phyloP scores from a whole-genome alignment of 768 basidiomycete species.

The Kwoniella dejecticola region DNA sequence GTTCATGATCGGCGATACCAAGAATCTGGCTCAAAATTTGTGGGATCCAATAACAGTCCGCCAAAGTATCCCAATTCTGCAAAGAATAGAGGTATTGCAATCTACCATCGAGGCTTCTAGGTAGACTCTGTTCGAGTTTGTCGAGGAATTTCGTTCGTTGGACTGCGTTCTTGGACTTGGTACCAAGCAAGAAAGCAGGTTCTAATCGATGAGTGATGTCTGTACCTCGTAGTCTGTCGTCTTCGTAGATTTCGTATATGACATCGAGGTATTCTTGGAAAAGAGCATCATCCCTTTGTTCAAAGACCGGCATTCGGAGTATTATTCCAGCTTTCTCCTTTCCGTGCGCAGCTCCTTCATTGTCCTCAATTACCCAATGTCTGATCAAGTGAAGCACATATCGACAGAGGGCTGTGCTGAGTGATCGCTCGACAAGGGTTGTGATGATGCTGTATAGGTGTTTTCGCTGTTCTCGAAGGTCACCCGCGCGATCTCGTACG shows the following conservation, averaged over 20 bases:
- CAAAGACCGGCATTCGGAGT: slow-evolving; percentile 82
- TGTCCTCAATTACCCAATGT: slow-evolving; percentile 86
- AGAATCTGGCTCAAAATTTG: slow-evolving; percentile 86
- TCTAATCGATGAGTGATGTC: slow-evolving; percentile 93
- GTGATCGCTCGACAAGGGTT: slow-evolving; percentile 85
- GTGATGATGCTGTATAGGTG: slow-evolving; percentile 75
- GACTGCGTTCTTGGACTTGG: slow-evolving; percentile 74
- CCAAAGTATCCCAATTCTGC: slow-evolving; percentile 90
- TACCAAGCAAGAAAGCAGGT: slow-evolving; percentile 88
- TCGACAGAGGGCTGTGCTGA: slow-evolving; percentile 72
- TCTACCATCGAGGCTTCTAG: slow-evolving; percentile 76
- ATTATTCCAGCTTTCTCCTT: slow-evolving; percentile 92
- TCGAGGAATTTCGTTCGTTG: slow-evolving; percentile 86
- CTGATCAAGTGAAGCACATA: slow-evolving; percentile 82
- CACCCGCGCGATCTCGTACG: slow-evolving; percentile 74
- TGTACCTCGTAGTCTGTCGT: slow-evolving; percentile 78
- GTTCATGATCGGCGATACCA: slow-evolving; percentile 62
- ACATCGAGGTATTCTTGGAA: slow-evolving; percentile 83
- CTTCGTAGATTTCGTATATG: slow-evolving; percentile 91
- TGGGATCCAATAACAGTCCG: slow-evolving; percentile 92
- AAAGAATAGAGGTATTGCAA: slow-evolving; percentile 87
- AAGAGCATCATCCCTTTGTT: slow-evolving; percentile 69
- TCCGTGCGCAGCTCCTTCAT: slow-evolving; percentile 54
- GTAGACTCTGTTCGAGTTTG: slow-evolving; percentile 82
- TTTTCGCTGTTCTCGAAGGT: slow-evolving; percentile 82